Evolutionary conservation across 1,139 yeast genomes (phyloP), one percentile per base, ranked within the genome.

Genomic region (Debaryomyces psychrophilus): DNA sequence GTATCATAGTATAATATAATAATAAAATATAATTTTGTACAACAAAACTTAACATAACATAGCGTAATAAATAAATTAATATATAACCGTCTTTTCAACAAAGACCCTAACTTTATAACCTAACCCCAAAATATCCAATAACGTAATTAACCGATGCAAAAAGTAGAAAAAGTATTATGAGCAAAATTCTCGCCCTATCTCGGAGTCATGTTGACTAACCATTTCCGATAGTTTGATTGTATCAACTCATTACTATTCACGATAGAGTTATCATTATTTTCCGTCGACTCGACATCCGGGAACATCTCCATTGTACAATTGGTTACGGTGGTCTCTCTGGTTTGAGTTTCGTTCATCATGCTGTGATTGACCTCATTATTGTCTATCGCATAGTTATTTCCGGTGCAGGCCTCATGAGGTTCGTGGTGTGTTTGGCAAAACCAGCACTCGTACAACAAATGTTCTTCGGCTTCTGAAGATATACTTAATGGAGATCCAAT

Each of bases 161-260:
- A 38, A 26, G 12, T 11, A 20, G 28, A 27, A 25, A 25, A 11
- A 12, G 9, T 25, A 26, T 12, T n/a, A 12, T 15, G 12, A 22
- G 17, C 31, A 37, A 8, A 37, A 26, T 5, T 11, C 17, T 27
- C 11, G 9, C 26, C 34, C 39, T 38, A 44, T 44, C 42, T 35
- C n/a, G 59, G 58, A 26, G 61, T 46, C 20, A 58, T 50, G 25
- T 54, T 54, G 8, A 60, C 51, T 41, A 65, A 54, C 69, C 69
- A 65, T 51, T 64, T 64, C 44, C 64, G 55, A 49, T 65, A 65
- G 46, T 65, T 65, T 1, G 56, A 51, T 48, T 59, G 60, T 26
- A 61, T 57, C 44, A 56, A 54, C 29, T 59, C 52, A 44, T 59
- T 58, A 39, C 53, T 58, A 22, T 49, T 50, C 34, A 35, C 14